These are phyloP conservation scores for Backusella tuberculispora DNA, from an alignment of 192 early-diverging fungal species.

Conservation along the genomic window DNA sequence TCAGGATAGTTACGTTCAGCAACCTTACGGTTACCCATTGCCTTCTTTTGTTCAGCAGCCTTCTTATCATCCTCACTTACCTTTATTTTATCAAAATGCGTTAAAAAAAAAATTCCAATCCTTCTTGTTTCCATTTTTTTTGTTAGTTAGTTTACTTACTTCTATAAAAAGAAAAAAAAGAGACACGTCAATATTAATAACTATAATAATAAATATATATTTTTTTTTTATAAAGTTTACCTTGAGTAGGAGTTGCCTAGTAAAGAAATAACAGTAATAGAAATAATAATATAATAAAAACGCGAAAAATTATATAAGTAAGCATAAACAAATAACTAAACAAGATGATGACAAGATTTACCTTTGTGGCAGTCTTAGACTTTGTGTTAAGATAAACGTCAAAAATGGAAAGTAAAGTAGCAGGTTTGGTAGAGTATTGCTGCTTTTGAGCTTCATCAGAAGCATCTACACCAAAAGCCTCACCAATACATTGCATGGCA, in stretches of 20 bases:
- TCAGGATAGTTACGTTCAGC: slow-evolving; percentile 79
- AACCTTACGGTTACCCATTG: slow-evolving; percentile 80
- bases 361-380: slow-evolving; percentile 31
- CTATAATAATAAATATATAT: slow-evolving; percentile 4
- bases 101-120: not conserved
- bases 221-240: slow-evolving; percentile 32
- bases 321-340: not conserved
- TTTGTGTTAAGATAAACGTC: slow-evolving; percentile 89
- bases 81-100: not conserved
- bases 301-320: not conserved
- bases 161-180: slow-evolving; percentile 21
- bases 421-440: slow-evolving; percentile 84
- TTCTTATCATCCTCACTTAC: slow-evolving; percentile 67
- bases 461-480: slow-evolving; percentile 89
- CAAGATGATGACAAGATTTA: not conserved
- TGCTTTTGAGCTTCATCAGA: slow-evolving; percentile 67
- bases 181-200: slow-evolving; percentile 6
- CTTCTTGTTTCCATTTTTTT: not conserved
- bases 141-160: slow-evolving; percentile 18
- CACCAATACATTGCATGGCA: slow-evolving; percentile 93
- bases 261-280: not conserved
- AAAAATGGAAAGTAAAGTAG: slow-evolving; percentile 83
- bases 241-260: slow-evolving; percentile 32
- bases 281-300: not conserved
- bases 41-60: slow-evolving; percentile 90